Conservation (phyloP, 1,284 basidiomycete species). For the Takashimella koratensis region DNA sequence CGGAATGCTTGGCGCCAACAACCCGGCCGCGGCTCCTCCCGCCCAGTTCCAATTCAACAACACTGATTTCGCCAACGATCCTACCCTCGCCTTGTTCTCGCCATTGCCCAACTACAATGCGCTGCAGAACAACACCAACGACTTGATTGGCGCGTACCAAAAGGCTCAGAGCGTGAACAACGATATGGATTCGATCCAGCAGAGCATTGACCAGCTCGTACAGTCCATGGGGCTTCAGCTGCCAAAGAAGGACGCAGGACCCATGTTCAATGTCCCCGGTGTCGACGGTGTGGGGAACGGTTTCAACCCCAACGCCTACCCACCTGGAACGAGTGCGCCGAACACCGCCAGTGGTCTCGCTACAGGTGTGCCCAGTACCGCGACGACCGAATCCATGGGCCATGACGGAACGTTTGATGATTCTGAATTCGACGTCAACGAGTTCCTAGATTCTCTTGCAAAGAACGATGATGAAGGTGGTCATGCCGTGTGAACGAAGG, state of each 20-base stretch:
- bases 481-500: neutral
- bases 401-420: slow-evolving; percentile 17
- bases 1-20: neutral
- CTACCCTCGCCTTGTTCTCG: slow-evolving; percentile 39
- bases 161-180: slow-evolving; percentile 63
- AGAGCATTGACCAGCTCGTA: slow-evolving; percentile 68
- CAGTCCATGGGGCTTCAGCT: slow-evolving; percentile 62
- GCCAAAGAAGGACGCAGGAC: slow-evolving; percentile 6
- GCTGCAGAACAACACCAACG: slow-evolving; percentile 31
- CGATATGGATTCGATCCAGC: slow-evolving; percentile 68
- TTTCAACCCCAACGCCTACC: neutral
- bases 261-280: too few species aligned
- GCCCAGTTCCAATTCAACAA: slow-evolving; percentile 2
- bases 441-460: slow-evolving; percentile 36
- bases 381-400: neutral
- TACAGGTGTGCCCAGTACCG: neutral
- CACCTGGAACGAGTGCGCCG: neutral
- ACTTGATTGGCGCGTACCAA: slow-evolving; percentile 59
- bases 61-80: slow-evolving; percentile 16
- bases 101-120: slow-evolving; percentile 32
- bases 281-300: neutral
- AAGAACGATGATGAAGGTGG: slow-evolving; percentile 16
- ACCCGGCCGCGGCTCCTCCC: neutral
- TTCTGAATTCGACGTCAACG: slow-evolving; percentile 42
- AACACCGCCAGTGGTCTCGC: neutral